These are phyloP conservation scores for Ceratobasidium theobromae DNA, from an alignment of 1,284 basidiomycete species.

Conservation along the genomic window DNA sequence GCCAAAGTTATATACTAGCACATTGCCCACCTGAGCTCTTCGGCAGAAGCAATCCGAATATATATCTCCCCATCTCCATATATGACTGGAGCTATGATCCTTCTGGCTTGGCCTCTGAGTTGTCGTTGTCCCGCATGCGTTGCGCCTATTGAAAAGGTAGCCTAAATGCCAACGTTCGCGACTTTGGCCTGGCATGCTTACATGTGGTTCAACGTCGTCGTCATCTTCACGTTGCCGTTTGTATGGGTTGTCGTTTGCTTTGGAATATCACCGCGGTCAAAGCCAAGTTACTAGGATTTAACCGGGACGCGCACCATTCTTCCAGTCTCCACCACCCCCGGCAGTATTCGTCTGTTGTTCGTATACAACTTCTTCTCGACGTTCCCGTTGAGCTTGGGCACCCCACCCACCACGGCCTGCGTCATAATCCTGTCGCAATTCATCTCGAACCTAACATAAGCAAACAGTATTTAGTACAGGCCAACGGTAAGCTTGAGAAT, in stretches of 20 bases:
- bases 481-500: slow-evolving; percentile 1
- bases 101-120: not conserved
- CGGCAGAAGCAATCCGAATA: slow-evolving; percentile 27
- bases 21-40: slow-evolving; percentile 61
- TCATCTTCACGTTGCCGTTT: slow-evolving; percentile 39
- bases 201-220: slow-evolving; percentile 38
- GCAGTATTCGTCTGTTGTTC: slow-evolving; percentile 58
- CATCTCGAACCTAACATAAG: slow-evolving; percentile 77
- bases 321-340: slow-evolving; percentile 83
- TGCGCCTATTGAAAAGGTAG: slow-evolving; percentile 4
- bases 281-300: not conserved
- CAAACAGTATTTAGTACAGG: not conserved
- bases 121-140: slow-evolving; percentile 16
- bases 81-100: not conserved
- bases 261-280: not conserved
- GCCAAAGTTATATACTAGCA: slow-evolving; percentile 62
- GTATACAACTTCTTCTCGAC: slow-evolving; percentile 87
- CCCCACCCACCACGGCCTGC: slow-evolving; percentile 97
- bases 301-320: slow-evolving; percentile 20
- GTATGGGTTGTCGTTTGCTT: slow-evolving; percentile 17
- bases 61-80: not conserved
- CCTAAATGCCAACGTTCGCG: slow-evolving; percentile 27
- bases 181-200: not conserved
- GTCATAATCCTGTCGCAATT: slow-evolving; percentile 97
- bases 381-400: slow-evolving; percentile 75